Evolutionary conservation across 768 basidiomycete genomes (phyloP).

Genomic region (Lactarius pseudohatsudake): DNA sequence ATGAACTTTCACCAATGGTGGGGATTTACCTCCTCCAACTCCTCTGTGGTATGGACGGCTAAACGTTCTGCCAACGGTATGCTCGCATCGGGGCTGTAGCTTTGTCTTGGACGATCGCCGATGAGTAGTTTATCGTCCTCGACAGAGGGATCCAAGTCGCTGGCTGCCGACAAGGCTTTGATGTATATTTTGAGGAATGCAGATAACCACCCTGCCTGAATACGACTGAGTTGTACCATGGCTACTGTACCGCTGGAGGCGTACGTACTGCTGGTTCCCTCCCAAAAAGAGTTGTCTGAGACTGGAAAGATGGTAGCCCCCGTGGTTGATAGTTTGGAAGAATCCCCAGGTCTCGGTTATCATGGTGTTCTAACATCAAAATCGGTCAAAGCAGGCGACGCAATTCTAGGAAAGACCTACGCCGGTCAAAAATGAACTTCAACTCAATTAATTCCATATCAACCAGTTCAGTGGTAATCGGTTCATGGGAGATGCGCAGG

Average conservation of each 20-base stretch:
- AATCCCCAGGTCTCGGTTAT: constrained; percentile 84
- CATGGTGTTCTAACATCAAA: constrained; percentile 60
- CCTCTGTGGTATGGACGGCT: constrained; percentile 47
- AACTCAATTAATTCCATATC: constrained; percentile 84
- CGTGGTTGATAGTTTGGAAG: constrained; percentile 77
- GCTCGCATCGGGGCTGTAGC: constrained; percentile 47
- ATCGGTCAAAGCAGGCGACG: not conserved
- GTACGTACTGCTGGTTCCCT: constrained; percentile 60
- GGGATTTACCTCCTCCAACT: constrained; percentile 51
- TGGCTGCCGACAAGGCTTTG: constrained; percentile 71
- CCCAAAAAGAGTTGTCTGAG: constrained; percentile 68
- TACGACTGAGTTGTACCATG: not conserved
- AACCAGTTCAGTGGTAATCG: constrained; percentile 64
- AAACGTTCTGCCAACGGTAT: constrained; percentile 61
- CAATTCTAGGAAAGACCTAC: constrained; percentile 40
- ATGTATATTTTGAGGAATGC: constrained; percentile 77
- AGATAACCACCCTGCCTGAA: constrained; percentile 56
- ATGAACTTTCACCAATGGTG: constrained; percentile 19
- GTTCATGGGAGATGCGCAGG: constrained; percentile 78
- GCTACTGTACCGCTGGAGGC: not conserved
- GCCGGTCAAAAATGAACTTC: constrained; percentile 77
- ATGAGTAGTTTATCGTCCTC: constrained; percentile 75
- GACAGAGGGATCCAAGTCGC: constrained; percentile 76
- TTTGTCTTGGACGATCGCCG: constrained; percentile 75
- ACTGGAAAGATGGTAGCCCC: constrained; percentile 49